These are phyloP conservation scores for Boletus tylopilopsis DNA, from an alignment of 768 basidiomycete genomes.

Conservation along the genomic window DNA sequence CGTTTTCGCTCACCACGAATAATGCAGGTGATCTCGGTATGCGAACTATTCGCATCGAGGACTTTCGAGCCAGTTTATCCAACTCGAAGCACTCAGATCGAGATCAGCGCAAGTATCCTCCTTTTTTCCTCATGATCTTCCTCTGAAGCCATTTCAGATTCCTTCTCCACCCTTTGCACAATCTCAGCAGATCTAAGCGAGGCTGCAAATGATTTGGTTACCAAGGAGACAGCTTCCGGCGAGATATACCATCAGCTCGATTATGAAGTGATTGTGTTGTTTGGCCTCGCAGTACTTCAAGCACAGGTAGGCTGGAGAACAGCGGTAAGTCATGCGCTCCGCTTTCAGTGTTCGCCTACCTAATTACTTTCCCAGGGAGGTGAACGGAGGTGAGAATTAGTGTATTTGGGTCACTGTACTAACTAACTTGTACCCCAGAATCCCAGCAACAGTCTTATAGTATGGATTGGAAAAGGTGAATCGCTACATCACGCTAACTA, in stretches of 20 bases:
- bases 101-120: neutral
- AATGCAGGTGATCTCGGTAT: too few species aligned
- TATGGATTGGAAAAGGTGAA: too few species aligned
- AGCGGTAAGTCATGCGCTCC: neutral
- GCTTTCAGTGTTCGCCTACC: neutral
- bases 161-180: neutral
- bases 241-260: neutral
- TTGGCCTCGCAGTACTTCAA: neutral
- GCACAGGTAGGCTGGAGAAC: neutral
- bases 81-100: too few species aligned
- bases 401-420: neutral
- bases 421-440: neutral
- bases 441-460: neutral
- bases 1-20: too few species aligned
- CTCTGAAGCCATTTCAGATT: neutral
- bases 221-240: neutral
- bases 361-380: neutral
- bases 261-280: neutral
- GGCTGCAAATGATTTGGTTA: neutral
- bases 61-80: too few species aligned
- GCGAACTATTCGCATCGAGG: too few species aligned
- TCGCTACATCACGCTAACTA: too few species aligned
- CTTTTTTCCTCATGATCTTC: neutral
- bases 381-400: neutral
- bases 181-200: too few species aligned